Base-by-base conservation (phyloP, 1,284 basidiomycete species). In the Fomitiporia mediterranea region DNA sequence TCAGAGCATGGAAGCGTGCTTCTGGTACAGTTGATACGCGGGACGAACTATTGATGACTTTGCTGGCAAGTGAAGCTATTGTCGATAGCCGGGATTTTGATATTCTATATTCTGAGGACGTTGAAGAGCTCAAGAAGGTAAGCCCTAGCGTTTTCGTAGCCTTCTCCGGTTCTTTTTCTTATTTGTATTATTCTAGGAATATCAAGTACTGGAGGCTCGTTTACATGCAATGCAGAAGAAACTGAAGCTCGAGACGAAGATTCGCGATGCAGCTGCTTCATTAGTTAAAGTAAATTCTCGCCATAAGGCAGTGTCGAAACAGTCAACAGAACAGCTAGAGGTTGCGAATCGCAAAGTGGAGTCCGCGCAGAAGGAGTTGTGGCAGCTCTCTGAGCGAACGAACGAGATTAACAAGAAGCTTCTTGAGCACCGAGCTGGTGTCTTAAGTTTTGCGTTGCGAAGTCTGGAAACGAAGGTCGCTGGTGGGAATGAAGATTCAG, bases 71-170 rank as follows among this genome's bases (percentile, higher is more conserved):
- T 58, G 91, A 95, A 71, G 93, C 92, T 2, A 82, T 91, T 28
- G 83, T 91, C 23, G 88, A 91, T 64, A 89, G 89, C 64, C 80
- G 88, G 27, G 80, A 80, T 44, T 87, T 82, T 65, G 80, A 86
- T 51, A 83, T 94, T 21, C 75, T 91, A 44, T 81, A 76, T 61
- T 84, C 89, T 55, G 93, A 96, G 63, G 88, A 94, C 64, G 87
- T 94, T n/a, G 93, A 95, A 62, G 87, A 89, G 51, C 80, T 94
- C 63, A 94, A 93, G 75, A 91, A 91, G 82, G 91, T 90, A 62
- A 48, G 77, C 60, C 32, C 32, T 35, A 21, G 58, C 52, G 4
- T 23, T 34, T 42, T 1, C 40, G 34, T 42, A 42, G 28, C 38
- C 34, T 17, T 27, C 21, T 19, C 11, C 19, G 27, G 21, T 44